Conservation (phyloP, 1,284 basidiomycete genomes). For the Apiotrichum sp. region DNA sequence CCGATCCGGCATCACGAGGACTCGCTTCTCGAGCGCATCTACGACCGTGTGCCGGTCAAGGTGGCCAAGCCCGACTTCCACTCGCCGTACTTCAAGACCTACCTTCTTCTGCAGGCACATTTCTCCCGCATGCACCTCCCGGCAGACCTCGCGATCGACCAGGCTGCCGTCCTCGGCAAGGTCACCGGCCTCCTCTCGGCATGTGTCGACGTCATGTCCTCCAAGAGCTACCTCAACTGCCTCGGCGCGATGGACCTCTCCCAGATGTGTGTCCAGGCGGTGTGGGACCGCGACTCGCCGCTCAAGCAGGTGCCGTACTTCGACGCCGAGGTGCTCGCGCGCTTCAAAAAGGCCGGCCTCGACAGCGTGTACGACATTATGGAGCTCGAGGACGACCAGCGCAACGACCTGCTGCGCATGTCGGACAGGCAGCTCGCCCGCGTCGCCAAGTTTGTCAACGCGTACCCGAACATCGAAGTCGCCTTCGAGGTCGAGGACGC, state of each 20-base stretch:
- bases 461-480: slow-evolving; percentile 89
- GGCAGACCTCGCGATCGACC: slow-evolving; percentile 88
- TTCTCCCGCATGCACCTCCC: slow-evolving; percentile 88
- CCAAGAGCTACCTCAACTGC: slow-evolving; percentile 89
- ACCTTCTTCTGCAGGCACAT: slow-evolving; percentile 92
- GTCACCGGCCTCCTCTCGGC: slow-evolving; percentile 84
- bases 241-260: slow-evolving; percentile 96
- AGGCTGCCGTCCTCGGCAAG: slow-evolving; percentile 77
- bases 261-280: slow-evolving; percentile 98
- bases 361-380: slow-evolving; percentile 92
- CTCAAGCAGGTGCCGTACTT: slow-evolving; percentile 96
- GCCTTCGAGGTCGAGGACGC: slow-evolving; percentile 65
- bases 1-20: slow-evolving; percentile 93
- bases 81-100: slow-evolving; percentile 96
- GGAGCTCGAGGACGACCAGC: slow-evolving; percentile 89
- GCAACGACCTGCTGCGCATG: slow-evolving; percentile 79
- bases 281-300: slow-evolving; percentile 94
- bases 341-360: slow-evolving; percentile 73
- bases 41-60: slow-evolving; percentile 97
- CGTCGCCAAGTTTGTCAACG: slow-evolving; percentile 89
- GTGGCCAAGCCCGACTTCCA: slow-evolving; percentile 79
- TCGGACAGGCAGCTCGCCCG: slow-evolving; percentile 68
- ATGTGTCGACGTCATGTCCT: slow-evolving; percentile 96
- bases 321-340: slow-evolving; percentile 73
- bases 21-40: slow-evolving; percentile 70